Percentiles rank a stretch among this genome's conserved stretches.
Evolutionary conservation across 208 protist genomes (phyloP).

Genomic region (Angomonas deanei): DNA sequence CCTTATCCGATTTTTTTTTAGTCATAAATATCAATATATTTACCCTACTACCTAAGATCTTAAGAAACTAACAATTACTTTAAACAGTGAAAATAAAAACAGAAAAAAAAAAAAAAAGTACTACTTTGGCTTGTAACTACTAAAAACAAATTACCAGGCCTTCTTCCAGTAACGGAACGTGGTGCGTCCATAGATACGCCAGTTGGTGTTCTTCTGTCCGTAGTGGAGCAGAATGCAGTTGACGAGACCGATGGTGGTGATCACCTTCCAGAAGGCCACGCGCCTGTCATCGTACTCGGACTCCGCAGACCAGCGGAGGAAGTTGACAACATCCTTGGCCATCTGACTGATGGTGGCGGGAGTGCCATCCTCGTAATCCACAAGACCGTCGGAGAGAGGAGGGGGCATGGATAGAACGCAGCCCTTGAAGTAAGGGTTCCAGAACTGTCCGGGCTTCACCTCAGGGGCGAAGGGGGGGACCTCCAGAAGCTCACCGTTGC

Average conservation of each 20-base stretch:
- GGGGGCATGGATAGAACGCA: constrained; percentile 96
- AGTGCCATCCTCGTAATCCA: constrained; percentile 98
- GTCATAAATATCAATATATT: background rate
- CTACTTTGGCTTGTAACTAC: background rate
- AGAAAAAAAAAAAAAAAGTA: constrained; percentile 1
- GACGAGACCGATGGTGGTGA: constrained; percentile 72
- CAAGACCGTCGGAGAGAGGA: constrained; percentile 91
- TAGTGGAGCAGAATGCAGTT: constrained; percentile 83
- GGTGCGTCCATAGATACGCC: constrained; percentile 84
- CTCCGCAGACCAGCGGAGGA: constrained; percentile 89
- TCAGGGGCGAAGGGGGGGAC: constrained; percentile 81
- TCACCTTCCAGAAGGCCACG: constrained; percentile 82
- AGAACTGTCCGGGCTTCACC: constrained; percentile 90
- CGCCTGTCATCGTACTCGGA: constrained; percentile 87
- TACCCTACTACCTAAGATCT: constrained; percentile 1
- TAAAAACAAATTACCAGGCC: constrained; percentile 43
- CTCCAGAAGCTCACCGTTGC: constrained; percentile 88
- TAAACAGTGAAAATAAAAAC: background rate
- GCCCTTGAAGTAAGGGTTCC: constrained; percentile 98
- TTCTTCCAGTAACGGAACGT: constrained; percentile 91
- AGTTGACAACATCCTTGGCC: constrained; percentile 96
- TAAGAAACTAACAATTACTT: constrained; percentile 7
- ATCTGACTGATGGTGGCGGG: constrained; percentile 95
- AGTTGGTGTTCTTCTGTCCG: constrained; percentile 85
- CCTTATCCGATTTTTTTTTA: background rate